A percentile compares a stretch with the other conserved stretches of the same genome.
phyloP scores from a whole-genome alignment of 345 rosid genomes.

The Sapria himalayana region DNA sequence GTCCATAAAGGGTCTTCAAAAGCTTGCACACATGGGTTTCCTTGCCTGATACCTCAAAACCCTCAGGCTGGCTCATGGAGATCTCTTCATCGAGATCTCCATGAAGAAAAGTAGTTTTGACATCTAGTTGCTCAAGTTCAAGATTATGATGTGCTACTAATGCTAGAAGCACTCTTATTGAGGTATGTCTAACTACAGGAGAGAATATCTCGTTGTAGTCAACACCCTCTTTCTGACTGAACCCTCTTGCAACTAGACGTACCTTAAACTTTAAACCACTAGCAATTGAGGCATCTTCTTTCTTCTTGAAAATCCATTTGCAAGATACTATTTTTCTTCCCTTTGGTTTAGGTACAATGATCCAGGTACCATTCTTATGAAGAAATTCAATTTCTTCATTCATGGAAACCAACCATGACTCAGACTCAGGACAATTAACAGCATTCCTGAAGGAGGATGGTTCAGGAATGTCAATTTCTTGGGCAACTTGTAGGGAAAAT shows the following conservation, averaged over 20 bases:
- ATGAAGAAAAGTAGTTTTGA: background rate
- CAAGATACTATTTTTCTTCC: too few relatives aligned
- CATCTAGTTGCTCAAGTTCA: background rate
- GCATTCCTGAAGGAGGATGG: too few relatives aligned
- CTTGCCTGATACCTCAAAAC: background rate
- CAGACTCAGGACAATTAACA: too few relatives aligned
- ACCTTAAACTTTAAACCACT: too few relatives aligned
- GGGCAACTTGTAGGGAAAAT: too few relatives aligned
- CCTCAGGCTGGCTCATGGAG: background rate
- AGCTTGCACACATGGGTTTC: background rate
- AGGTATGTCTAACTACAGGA: background rate
- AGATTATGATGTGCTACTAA: background rate
- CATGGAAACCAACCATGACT: too few relatives aligned
- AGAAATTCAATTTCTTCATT: too few relatives aligned
- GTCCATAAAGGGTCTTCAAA: background rate
- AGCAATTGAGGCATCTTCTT: too few relatives aligned
- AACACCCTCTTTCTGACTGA: background rate
- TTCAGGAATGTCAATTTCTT: too few relatives aligned
- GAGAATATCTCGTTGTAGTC: background rate
- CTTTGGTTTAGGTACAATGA: too few relatives aligned
- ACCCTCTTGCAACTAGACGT: background rate
- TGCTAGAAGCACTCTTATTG: background rate
- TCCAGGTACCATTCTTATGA: too few relatives aligned
- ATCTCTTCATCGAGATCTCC: background rate
- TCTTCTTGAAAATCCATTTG: too few relatives aligned